phyloP scores from a whole-genome alignment of 1,284 basidiomycete genomes.

The Melampsora americana region DNA sequence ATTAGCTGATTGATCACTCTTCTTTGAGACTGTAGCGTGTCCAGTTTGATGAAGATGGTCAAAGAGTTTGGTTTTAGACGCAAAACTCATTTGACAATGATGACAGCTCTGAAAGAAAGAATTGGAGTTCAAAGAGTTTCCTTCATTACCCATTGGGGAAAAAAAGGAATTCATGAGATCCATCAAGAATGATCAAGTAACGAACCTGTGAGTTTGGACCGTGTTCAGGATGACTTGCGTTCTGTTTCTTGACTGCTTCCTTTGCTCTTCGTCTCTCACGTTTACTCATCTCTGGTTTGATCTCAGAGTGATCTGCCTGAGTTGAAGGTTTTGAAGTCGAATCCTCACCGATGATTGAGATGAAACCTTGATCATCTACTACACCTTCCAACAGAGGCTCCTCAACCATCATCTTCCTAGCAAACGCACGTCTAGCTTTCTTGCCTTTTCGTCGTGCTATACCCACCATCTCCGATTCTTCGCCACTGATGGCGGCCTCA shows the following conservation, averaged over 20 bases:
- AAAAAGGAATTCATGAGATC: too few relatives aligned
- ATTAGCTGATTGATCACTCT: not conserved
- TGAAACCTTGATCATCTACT: not conserved
- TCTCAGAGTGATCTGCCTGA: too few relatives aligned
- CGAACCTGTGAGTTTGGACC: conserved; percentile 40
- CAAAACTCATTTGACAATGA: conserved; percentile 66
- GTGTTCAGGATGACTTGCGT: conserved; percentile 55
- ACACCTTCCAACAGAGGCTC: not conserved
- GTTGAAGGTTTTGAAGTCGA: conserved; percentile 21
- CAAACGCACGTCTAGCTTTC: not conserved
- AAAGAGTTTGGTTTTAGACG: conserved; percentile 75
- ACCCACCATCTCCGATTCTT: conserved; percentile 38
- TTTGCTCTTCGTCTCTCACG: conserved; percentile 72
- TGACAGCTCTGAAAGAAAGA: conserved; percentile 63
- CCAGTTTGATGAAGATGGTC: conserved; percentile 68
- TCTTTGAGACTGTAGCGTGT: conserved; percentile 63
- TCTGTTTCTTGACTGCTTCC: conserved; percentile 70
- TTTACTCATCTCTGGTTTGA: conserved; percentile 63
- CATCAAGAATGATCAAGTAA: conserved; percentile 11
- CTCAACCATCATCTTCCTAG: not conserved
- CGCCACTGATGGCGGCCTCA: conserved; percentile 40
- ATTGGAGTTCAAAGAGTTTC: too few relatives aligned
- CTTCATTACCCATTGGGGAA: too few relatives aligned
- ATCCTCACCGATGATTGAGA: conserved; percentile 11
- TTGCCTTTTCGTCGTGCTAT: conserved; percentile 31